Evolutionary conservation across 768 basidiomycete genomes (phyloP), one percentile per base, ranked within the genome.

Genomic region (Tylopilus felleus): DNA sequence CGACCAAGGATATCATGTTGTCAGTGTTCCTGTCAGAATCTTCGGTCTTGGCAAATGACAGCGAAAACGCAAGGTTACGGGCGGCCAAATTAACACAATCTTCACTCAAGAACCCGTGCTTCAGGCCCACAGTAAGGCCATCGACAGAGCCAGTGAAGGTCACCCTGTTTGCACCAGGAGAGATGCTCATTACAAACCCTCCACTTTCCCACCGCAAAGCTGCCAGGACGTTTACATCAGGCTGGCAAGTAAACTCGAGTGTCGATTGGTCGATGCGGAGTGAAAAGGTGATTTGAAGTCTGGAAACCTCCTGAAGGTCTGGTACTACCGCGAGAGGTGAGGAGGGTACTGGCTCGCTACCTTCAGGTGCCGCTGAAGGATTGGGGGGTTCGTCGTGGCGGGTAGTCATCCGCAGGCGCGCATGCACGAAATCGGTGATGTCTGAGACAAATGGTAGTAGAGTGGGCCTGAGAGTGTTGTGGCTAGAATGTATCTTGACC

Each of bases 191-290:
- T 46, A 93, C 73, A 64, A 98, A 94, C 0, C 93, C 94, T 39
- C 96, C 96, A 60, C 90, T 95, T 50, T 96, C 88, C 96, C 96
- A 98, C 44, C 90, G 81, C 31, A 97, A 65, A 2, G 86, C 87
- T 14, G 90, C 92, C 39, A 88, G 78, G n/a, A 97, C 95, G 58
- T 95, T 93, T 48, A 93, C 91, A 63, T 94, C 92, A 0, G 93
- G 93, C 56, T 86, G 84, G 60, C 96, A 98, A 1, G 89, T 91
- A 25, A 98, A 73, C 54, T 89, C 85, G 47, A 98, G 77, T 51
- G 80, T 85, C 0, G 96, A 98, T 64, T 86, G 81, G 65, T 98
- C 93, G 60, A 98, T 96, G 27, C 91, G 89, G 31, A 98, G 77
- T 61, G 91, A 93, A 72, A 97, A 83, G 56, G 82, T 88, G 60